Conservation (phyloP, 1,139 yeast genomes). For the Debaryomyces subglobosus region DNA sequence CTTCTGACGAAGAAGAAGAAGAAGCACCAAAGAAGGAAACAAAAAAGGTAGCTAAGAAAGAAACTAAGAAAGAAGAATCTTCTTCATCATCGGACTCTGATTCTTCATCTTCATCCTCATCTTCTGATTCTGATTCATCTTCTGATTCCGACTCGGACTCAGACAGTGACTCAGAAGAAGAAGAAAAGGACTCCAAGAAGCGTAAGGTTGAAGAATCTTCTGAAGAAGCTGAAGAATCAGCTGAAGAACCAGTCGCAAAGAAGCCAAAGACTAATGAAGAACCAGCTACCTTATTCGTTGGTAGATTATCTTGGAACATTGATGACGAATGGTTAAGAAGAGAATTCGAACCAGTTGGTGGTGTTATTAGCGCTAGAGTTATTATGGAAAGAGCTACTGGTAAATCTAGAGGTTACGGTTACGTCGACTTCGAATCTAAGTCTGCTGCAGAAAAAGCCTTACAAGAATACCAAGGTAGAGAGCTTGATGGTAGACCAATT, state of each 20-base stretch:
- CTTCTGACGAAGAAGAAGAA: background rate
- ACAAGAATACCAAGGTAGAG: constrained; percentile 83
- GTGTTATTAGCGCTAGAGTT: constrained; percentile 87
- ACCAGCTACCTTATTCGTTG: constrained; percentile 91
- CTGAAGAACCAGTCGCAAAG: constrained; percentile 40
- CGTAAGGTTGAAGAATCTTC: constrained; percentile 34
- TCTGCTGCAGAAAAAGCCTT: constrained; percentile 88
- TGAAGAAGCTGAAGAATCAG: constrained; percentile 28
- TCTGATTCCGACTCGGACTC: constrained; percentile 22
- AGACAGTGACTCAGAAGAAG: constrained; percentile 27
- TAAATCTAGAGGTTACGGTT: constrained; percentile 96
- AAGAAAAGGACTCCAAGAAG: constrained; percentile 29
- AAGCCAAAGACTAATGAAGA: constrained; percentile 47
- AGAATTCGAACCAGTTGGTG: constrained; percentile 83
- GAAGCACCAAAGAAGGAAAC: constrained; percentile 12
- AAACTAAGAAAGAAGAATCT: constrained; percentile 9
- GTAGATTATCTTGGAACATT: constrained; percentile 95
- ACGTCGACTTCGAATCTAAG: constrained; percentile 86
- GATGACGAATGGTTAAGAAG: constrained; percentile 92
- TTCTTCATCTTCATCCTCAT: constrained; percentile 17
- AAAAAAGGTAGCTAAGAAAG: constrained; percentile 4
- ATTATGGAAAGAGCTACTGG: constrained; percentile 91
- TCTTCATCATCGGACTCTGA: constrained; percentile 24
- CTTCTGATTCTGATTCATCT: constrained; percentile 28
- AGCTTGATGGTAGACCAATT: constrained; percentile 95